phyloP scores from a whole-genome alignment of 257 asterid species.

The Forsythia suspensa region DNA sequence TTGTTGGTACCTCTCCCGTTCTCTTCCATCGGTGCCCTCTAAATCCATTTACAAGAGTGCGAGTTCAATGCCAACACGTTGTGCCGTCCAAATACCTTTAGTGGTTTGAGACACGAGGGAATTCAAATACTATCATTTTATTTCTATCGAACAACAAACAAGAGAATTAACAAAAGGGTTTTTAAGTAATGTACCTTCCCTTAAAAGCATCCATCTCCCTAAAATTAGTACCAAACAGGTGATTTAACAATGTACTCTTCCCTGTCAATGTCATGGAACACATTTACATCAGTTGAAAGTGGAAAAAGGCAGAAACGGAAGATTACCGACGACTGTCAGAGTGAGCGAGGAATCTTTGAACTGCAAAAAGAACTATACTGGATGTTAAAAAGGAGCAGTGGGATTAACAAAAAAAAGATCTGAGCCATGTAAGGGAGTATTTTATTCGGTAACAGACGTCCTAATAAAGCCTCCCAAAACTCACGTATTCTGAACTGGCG shows the following conservation, averaged over 20 bases:
- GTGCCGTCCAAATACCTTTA: slow-evolving; percentile 63
- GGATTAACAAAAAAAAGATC: neutral
- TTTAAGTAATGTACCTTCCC: slow-evolving; percentile 64
- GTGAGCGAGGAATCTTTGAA: neutral
- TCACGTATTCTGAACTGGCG: neutral
- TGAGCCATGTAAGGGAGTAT: neutral
- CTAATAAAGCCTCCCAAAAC: neutral
- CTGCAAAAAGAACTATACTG: neutral
- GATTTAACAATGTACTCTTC: slow-evolving; percentile 88
- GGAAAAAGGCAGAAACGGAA: neutral
- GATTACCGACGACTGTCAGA: neutral
- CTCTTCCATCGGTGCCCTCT: slow-evolving; percentile 99
- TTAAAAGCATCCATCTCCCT: slow-evolving; percentile 93
- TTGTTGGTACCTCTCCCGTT: slow-evolving; percentile 81
- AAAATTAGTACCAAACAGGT: slow-evolving; percentile 75
- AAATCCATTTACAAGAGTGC: slow-evolving; percentile 95
- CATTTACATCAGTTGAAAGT: slow-evolving; percentile 6
- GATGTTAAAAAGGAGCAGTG: neutral
- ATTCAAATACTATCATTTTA: slow-evolving; percentile 22
- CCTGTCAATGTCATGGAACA: slow-evolving; percentile 50
- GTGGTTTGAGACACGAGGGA: slow-evolving; percentile 86
- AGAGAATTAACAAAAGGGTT: slow-evolving; percentile 20
- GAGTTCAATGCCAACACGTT: slow-evolving; percentile 52
- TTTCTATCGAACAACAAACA: slow-evolving; percentile 8
- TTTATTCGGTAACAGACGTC: neutral